Conservation (phyloP, 345 rosid species). For the Corchorus capsularis region DNA sequence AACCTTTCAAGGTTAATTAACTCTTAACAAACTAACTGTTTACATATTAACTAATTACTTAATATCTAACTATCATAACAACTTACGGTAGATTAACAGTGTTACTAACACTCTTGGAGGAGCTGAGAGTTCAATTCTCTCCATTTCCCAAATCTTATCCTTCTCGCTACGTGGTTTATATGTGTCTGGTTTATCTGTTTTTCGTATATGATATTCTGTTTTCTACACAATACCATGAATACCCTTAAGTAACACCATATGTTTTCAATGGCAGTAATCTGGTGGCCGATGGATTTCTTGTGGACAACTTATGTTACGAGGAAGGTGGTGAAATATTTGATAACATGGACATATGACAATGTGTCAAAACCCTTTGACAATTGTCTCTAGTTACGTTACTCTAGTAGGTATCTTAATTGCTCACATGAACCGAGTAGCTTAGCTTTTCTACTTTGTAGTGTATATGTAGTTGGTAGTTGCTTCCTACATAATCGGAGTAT, state of each 20-base stretch:
- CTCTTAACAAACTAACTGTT: too few relatives aligned
- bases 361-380: conserved; percentile 5
- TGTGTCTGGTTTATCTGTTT: not conserved
- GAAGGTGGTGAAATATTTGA: conserved; percentile 79
- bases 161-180: conserved; percentile 22
- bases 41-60: too few relatives aligned
- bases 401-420: not conserved
- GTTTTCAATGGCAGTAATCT: conserved; percentile 64
- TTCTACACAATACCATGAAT: not conserved
- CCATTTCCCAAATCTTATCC: conserved; percentile 70
- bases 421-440: too few relatives aligned
- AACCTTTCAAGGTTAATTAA: too few relatives aligned
- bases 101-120: conserved; percentile 82
- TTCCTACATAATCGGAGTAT: not conserved
- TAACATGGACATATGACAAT: conserved; percentile 71
- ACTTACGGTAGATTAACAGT: too few relatives aligned
- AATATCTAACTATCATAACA: too few relatives aligned
- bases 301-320: conserved; percentile 36
- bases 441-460: not conserved
- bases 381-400: not conserved
- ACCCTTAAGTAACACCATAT: conserved; percentile 6
- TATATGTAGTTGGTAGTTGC: not conserved
- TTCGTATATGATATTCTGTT: not conserved
- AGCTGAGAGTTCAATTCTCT: conserved; percentile 99
- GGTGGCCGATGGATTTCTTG: conserved; percentile 61